Conservation (phyloP, 805 yeast species). For the Teunomyces kruisii region DNA sequence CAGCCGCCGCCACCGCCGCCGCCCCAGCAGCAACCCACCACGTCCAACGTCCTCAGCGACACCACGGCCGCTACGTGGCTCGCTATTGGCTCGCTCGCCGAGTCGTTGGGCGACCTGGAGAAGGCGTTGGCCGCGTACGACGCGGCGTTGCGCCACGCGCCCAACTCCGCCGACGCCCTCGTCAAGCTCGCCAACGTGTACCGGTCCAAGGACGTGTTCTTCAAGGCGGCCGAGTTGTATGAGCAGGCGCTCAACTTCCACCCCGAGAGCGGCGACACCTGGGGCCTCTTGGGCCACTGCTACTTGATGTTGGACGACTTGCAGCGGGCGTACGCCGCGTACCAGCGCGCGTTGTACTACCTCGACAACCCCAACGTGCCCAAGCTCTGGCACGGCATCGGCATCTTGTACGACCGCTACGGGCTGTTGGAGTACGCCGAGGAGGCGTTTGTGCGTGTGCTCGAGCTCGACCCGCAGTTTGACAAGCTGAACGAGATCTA, state of each 20-base stretch:
- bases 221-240: conserved; percentile 91
- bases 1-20: background rate
- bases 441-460: conserved; percentile 94
- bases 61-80: conserved; percentile 85
- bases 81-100: conserved; percentile 87
- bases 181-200: conserved; percentile 86
- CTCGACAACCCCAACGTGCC: conserved; percentile 93
- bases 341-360: conserved; percentile 92
- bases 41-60: conserved; percentile 28
- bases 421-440: conserved; percentile 97
- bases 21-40: background rate
- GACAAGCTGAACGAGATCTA: conserved; percentile 96
- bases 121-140: conserved; percentile 88
- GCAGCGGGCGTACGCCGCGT: conserved; percentile 93
- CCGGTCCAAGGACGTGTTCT: conserved; percentile 84
- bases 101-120: conserved; percentile 82
- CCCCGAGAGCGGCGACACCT: conserved; percentile 91
- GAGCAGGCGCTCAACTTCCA: conserved; percentile 79
- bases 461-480: conserved; percentile 93
- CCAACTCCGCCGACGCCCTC: conserved; percentile 80
- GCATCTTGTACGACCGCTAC: conserved; percentile 92
- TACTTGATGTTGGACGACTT: conserved; percentile 94
- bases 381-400: conserved; percentile 97
- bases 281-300: conserved; percentile 97
- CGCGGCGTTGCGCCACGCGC: conserved; percentile 80